Evolutionary conservation across 2,329 filamentous ascomycete genomes (phyloP), one percentile per base, ranked within the genome.

Genomic region (Zymoseptoria passerinii): DNA sequence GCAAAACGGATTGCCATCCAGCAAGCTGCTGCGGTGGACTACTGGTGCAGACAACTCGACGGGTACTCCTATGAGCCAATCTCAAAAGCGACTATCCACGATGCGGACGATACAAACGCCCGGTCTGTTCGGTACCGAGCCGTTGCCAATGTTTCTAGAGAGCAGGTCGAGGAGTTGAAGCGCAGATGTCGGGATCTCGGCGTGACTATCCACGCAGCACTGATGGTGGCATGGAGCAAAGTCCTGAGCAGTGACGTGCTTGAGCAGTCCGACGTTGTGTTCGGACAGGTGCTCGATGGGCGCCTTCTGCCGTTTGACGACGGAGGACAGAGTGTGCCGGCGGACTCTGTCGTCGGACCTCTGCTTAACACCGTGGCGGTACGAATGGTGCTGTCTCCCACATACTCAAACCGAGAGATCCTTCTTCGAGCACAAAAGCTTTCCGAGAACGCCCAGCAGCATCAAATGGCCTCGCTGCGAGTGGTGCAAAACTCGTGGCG

Each of bases 361-460:
- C 55, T 63, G 58, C 58, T 61, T 52, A 63, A 63, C 48, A 63
- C 61, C n/a, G 54, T 63, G 3, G 50, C 61, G 2, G 54, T 59
- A 20, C 56, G 61, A 8, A 50, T 63, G 7, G 40, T 59, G 8
- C 50, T 63, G n/a, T 58, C 60, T 20, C n/a, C 56, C 6, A 19
- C 58, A 10, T 53, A 51, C 53, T 60, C 55, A 16, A 62, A 60
- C 54, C 50, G 35, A 13, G 50, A 58, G 28, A 28, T 62, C 1
- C 55, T 58, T 1, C 40, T 56, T 6, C 20, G 29, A 13, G 60
- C 58, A 16, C 58, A 56, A 19, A 29, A 49, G 7, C 50, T 58
- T 35, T 55, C 55, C 18, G 52, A 53, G 16, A 50, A 55, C 7
- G 60, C 60, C 5, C 44, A 60, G 23, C 58, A 62, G 50, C 58